A percentile compares a stretch with the other conserved stretches of the same genome.
Conservation (phyloP, 2,329 filamentous ascomycete species). For the Echinosphaeria canescens region DNA sequence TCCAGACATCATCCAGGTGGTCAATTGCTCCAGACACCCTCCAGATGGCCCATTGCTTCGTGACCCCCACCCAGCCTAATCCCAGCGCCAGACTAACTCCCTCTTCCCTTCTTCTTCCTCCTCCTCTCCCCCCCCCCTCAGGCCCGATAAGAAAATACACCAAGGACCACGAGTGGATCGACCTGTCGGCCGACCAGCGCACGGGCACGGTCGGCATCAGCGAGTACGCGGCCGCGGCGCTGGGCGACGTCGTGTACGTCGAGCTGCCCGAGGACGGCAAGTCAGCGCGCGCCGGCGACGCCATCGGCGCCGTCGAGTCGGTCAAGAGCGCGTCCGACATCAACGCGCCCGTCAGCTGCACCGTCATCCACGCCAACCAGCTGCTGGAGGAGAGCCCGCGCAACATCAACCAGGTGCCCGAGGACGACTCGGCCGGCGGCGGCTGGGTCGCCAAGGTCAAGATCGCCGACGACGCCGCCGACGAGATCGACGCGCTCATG, state of each 20-base stretch:
- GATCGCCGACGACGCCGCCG: constrained; percentile 39
- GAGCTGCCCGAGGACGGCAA: constrained; percentile 62
- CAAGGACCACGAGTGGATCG: constrained; percentile 96
- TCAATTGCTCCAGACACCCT: background rate
- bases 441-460: constrained; percentile 88
- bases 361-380: constrained; percentile 51
- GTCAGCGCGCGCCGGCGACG: constrained; percentile 54
- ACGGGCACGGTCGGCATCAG: constrained; percentile 72
- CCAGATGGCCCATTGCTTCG: no score
- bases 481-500: constrained; percentile 61
- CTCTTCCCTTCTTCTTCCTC: no score
- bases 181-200: constrained; percentile 64
- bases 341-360: constrained; percentile 67
- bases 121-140: no score
- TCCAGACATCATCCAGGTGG: constrained; percentile 10
- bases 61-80: no score
- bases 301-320: constrained; percentile 87
- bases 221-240: constrained; percentile 71
- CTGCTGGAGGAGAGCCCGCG: constrained; percentile 66
- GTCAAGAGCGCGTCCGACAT: constrained; percentile 98
- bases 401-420: constrained; percentile 75
- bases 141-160: constrained; percentile 68
- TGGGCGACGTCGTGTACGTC: constrained; percentile 94
- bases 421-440: constrained; percentile 51
- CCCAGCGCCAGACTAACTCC: no score